These are phyloP conservation scores for Aspergillus intermedius DNA, from an alignment of 2,329 filamentous ascomycete species.

Conservation along the genomic window DNA sequence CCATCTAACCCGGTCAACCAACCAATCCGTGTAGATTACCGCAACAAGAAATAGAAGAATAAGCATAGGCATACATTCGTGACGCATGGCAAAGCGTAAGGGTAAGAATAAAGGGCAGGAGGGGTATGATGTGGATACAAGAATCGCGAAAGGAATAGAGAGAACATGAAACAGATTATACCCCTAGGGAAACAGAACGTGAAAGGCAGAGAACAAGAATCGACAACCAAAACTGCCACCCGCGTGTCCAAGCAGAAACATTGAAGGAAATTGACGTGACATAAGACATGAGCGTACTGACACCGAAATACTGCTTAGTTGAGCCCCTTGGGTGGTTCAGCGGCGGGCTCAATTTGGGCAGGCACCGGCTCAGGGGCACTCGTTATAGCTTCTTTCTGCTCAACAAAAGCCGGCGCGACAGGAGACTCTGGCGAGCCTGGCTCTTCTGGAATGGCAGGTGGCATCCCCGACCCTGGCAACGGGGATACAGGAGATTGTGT, in stretches of 20 bases:
- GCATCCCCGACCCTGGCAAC: slow-evolving; percentile 23
- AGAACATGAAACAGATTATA: background rate
- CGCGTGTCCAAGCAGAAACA: background rate
- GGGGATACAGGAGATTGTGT: slow-evolving; percentile 23
- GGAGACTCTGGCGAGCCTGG: slow-evolving; percentile 23
- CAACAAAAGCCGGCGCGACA: slow-evolving; percentile 4
- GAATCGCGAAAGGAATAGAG: slow-evolving; percentile 1
- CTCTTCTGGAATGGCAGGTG: slow-evolving; percentile 29
- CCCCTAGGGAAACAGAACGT: background rate
- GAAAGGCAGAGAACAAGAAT: background rate
- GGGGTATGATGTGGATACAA: background rate
- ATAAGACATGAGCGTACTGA: background rate
- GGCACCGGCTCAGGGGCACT: background rate
- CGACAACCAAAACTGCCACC: too few species aligned
- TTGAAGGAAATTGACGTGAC: background rate
- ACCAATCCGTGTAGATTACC: background rate
- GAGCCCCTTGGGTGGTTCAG: background rate
- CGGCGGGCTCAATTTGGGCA: background rate
- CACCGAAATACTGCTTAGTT: background rate
- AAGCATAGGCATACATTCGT: slow-evolving; percentile 15
- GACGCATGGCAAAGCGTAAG: slow-evolving; percentile 14
- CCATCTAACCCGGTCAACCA: background rate
- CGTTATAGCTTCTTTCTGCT: slow-evolving; percentile 4
- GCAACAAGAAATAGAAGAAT: slow-evolving; percentile 4
- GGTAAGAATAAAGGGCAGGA: slow-evolving; percentile 8